These are phyloP conservation scores for Aspergillus pseudoglaucus DNA, from an alignment of 2,329 filamentous ascomycete species.

Conservation along the genomic window DNA sequence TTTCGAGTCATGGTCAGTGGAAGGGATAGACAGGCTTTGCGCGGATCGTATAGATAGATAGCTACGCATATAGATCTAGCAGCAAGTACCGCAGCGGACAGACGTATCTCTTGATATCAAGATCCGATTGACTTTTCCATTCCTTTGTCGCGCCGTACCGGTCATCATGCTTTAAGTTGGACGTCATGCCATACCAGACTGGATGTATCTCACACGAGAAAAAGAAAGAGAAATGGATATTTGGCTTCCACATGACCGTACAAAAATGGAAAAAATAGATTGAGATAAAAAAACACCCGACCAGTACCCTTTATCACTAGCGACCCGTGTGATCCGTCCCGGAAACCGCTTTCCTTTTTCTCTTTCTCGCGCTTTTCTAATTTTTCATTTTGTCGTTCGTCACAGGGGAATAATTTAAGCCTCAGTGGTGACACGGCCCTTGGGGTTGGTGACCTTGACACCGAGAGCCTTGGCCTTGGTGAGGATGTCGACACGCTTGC, in stretches of 20 bases:
- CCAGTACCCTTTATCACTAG: too few relatives aligned
- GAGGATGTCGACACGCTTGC: constrained; percentile 98
- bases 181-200: neutral
- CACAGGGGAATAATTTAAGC: constrained; percentile 42
- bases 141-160: too few relatives aligned
- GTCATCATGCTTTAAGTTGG: too few relatives aligned
- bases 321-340: neutral
- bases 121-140: too few relatives aligned
- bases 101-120: too few relatives aligned
- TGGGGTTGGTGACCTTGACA: constrained; percentile 99
- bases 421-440: constrained; percentile 98
- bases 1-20: too few relatives aligned
- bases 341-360: neutral
- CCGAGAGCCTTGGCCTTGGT: constrained; percentile 94
- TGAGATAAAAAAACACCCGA: too few relatives aligned
- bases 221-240: neutral
- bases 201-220: neutral
- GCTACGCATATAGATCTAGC: too few relatives aligned
- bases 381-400: too few relatives aligned
- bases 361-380: neutral
- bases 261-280: neutral
- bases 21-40: too few relatives aligned
- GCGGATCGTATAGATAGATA: too few relatives aligned
- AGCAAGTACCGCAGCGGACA: too few relatives aligned
- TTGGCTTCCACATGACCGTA: neutral